Conservation (phyloP, 2,329 filamentous ascomycete genomes). For the Alternaria tenuissima region DNA sequence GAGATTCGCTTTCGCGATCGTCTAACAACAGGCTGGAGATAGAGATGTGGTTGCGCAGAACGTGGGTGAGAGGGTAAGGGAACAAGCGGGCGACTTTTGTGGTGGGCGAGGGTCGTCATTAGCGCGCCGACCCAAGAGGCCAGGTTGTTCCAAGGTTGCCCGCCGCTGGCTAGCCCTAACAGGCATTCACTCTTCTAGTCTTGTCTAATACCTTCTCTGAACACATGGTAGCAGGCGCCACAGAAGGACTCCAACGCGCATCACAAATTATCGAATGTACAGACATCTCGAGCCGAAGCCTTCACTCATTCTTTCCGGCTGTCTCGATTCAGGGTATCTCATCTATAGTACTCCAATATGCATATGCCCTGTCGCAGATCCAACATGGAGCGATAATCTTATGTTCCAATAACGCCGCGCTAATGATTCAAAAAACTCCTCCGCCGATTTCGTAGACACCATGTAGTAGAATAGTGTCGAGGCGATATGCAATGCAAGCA, state of each 20-base stretch:
- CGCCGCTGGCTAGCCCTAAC: constrained; percentile 27
- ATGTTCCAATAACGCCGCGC: constrained; percentile 34
- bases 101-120: constrained; percentile 27
- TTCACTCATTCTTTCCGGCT: not conserved
- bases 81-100: constrained; percentile 32
- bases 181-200: constrained; percentile 31
- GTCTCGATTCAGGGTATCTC: constrained; percentile 32
- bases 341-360: constrained; percentile 25
- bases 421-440: constrained; percentile 24
- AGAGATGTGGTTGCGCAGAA: constrained; percentile 21
- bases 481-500: constrained; percentile 4
- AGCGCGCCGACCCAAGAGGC: constrained; percentile 33
- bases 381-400: constrained; percentile 1
- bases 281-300: not conserved
- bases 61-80: constrained; percentile 20
- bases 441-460: constrained; percentile 2
- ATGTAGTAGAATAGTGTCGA: not conserved
- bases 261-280: not conserved
- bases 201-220: constrained; percentile 38
- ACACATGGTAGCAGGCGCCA: constrained; percentile 22
- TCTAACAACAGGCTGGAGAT: not conserved
- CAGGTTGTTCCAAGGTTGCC: constrained; percentile 30
- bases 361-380: constrained; percentile 3
- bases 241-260: not conserved
- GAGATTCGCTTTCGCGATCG: constrained; percentile 5